Conservation (phyloP, 192 early-diverging fungal species). For the Umbelopsis vinacea region DNA sequence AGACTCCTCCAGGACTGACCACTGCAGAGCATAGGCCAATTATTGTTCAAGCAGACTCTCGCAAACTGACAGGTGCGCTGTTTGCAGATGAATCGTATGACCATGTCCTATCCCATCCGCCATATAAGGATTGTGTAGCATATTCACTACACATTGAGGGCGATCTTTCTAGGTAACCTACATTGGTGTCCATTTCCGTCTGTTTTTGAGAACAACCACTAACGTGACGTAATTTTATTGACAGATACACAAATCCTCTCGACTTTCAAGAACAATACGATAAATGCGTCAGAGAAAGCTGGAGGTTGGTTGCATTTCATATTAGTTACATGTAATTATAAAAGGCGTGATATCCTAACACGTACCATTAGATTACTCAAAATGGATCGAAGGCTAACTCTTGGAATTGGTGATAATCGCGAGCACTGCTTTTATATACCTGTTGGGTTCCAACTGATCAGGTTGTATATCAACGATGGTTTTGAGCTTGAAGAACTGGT, state of each 20-base stretch:
- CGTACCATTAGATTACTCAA: constrained; percentile 67
- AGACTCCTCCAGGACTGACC: constrained; percentile 66
- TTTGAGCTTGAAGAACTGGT: constrained; percentile 89
- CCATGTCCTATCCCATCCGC: constrained; percentile 91
- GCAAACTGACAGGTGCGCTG: constrained; percentile 64
- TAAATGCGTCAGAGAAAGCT: constrained; percentile 71
- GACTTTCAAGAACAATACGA: constrained; percentile 81
- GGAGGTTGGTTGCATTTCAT: constrained; percentile 47
- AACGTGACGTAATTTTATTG: not conserved
- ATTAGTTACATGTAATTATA: not conserved
- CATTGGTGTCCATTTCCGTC: not conserved
- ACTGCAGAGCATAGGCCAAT: constrained; percentile 81
- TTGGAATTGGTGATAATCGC: constrained; percentile 95
- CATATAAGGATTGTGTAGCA: constrained; percentile 92
- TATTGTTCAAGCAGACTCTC: constrained; percentile 82
- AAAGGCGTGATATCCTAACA: not conserved
- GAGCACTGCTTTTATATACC: constrained; percentile 90
- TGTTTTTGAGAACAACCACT: too few species aligned
- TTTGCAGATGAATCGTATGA: constrained; percentile 80
- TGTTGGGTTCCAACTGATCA: constrained; percentile 82
- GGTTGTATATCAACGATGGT: constrained; percentile 79
- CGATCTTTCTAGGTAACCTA: constrained; percentile 66
- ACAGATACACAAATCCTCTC: constrained; percentile 70
- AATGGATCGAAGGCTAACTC: constrained; percentile 67
- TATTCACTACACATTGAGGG: constrained; percentile 88